Evolutionary conservation across 2,329 filamentous ascomycete genomes (phyloP), one percentile per base, ranked within the genome.

Genomic region (Fusarium albidum): DNA sequence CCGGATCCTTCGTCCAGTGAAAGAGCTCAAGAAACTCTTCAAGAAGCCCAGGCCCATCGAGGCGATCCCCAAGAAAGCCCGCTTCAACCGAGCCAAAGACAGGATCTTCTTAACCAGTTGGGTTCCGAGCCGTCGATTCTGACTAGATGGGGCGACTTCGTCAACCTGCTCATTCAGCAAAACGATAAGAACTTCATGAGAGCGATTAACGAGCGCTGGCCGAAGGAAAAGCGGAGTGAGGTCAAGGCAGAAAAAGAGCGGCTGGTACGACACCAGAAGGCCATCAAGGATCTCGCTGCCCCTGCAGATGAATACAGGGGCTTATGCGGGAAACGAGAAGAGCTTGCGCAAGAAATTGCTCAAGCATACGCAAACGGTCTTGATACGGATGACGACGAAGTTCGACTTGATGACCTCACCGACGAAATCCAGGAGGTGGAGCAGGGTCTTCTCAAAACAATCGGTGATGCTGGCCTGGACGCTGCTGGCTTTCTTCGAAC

Each of bases 341-440:
- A 71, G 6, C 67, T 85, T 17, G 72, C 80, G 1, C 68, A 76
- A 39, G 72, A 75, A 43, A 77, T 85, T 41, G 74, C 75, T 4
- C 72, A 80, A 50, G 79, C 79, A 1, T 86, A 84, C 55, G 76
- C 75, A 12, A 75, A 81, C 9, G 77, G 77, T 18, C 65, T 79
- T 12, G 78, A 84, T 40, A 84, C 79, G 1, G 77, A 80, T 3
- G 77, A 79, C 9, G 79, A 82, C 17, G 82, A 85, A 61, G 64
- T 68, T 28, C 75, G 72, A 33, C 69, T 85, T 9, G 81, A 84
- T 52, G 73, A 78, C 29, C 64, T 85, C 31, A 75, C 76, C 10
- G 73, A 74, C 41, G 66, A 75, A 45, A 70, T 84, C 12, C 74
- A 77, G 50, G 64, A 70, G 31, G 75, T 75, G 54, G 81, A 82